These are phyloP conservation scores for Scleromitrula shiraiana DNA, from an alignment of 2,329 filamentous ascomycete species.

Conservation along the genomic window DNA sequence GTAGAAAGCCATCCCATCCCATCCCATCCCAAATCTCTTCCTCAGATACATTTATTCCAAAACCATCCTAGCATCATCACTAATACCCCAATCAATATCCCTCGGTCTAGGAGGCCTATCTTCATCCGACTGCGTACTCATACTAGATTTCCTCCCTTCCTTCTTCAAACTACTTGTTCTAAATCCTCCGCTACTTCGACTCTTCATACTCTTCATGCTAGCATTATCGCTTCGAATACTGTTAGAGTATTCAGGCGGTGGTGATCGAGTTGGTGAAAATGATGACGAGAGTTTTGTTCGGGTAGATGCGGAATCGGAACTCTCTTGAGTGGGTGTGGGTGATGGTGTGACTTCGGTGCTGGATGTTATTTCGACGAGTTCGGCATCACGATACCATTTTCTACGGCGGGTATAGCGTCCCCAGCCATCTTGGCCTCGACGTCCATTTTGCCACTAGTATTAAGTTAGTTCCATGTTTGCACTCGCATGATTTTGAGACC, in stretches of 20 bases:
- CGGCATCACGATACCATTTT: slow-evolving; percentile 95
- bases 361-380: slow-evolving; percentile 68
- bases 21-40: neutral
- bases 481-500: neutral
- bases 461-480: slow-evolving; percentile 12
- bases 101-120: slow-evolving; percentile 45
- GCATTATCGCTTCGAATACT: slow-evolving; percentile 15
- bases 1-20: neutral
- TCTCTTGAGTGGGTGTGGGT: slow-evolving; percentile 31
- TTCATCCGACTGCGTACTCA: slow-evolving; percentile 27
- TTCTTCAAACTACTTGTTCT: slow-evolving; percentile 18
- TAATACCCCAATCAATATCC: slow-evolving; percentile 66
- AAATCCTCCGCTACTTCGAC: slow-evolving; percentile 13
- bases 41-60: slow-evolving; percentile 47
- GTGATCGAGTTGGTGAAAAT: slow-evolving; percentile 6
- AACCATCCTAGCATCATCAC: slow-evolving; percentile 78
- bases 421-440: slow-evolving; percentile 82
- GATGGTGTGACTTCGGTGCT: slow-evolving; percentile 37
- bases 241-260: slow-evolving; percentile 13
- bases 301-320: slow-evolving; percentile 3
- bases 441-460: slow-evolving; percentile 76
- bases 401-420: slow-evolving; percentile 84
- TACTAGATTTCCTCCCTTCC: slow-evolving; percentile 15
- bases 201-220: slow-evolving; percentile 15
- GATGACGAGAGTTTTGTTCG: slow-evolving; percentile 3